Evolutionary conservation across 495 filamentous ascomycete species (phyloP), one percentile per base, ranked within the genome.

Genomic region (Glutinoglossum americanum): DNA sequence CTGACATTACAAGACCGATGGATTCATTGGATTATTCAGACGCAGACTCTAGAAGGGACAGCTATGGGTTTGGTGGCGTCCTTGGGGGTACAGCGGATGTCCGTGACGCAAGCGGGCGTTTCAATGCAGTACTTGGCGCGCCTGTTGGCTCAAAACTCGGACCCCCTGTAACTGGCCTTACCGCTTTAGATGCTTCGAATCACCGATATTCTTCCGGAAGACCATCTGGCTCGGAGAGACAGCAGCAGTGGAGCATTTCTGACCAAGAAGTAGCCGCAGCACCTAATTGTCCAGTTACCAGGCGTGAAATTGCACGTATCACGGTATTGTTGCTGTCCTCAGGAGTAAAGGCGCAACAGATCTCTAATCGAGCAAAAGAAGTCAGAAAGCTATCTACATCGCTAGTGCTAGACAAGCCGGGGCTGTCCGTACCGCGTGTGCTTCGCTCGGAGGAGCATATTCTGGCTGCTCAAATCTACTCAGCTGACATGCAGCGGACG

Each of bases 301-400:
- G 78, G 60, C 75, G 76, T 13, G 88, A 94, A 62, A 76, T 92
- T 21, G 85, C 84, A 54, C 80, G 86, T 44, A 76, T 84, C 1
- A 73, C 78, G 56, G 77, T 87, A 1, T 73, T 93, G 0, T 76
- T 94, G 28, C 72, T 94, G 33, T 85, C 82, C 59, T 83, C 86
- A 0, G 89, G 88, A 48, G 80, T 94, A 65, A 90, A 90, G 67
- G 89, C 89, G 0, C 77, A 80, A 60, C 85, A 88, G 63, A 84
- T 94, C 58, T 72, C 74, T 41, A 77, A 80, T 11, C 76, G 82
- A 51, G 80, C 83, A 19, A 70, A 81, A 41, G 73, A 72, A 32
- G 45, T 48, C 2, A 62, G 64, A 25, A 13, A 61, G 26, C 56
- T 51, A 53, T 28, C 49, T 69, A 48, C 68, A 72, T 62, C 69